Base-by-base conservation (phyloP, 768 basidiomycete species). In the Boletus eberwhitei region DNA sequence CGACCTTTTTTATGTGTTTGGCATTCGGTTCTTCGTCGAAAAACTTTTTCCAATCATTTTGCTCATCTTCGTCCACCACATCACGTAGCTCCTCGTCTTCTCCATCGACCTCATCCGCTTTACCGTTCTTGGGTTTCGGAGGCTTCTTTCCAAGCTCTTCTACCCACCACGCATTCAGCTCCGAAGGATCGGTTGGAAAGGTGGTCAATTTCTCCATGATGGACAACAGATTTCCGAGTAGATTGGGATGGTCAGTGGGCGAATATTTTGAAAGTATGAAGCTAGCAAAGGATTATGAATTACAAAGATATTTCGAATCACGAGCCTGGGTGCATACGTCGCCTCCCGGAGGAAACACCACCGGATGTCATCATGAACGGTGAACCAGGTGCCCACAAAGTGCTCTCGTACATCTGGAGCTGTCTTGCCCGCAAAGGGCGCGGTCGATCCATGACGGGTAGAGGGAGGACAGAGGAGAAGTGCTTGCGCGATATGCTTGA, bases 321-420 rank as follows among this genome's bases (percentile, higher is more conserved):
- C 39, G 37, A 53, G 19, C 17, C 44, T 21, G n/a, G 50, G 22
- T 19, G 34, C 81, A 54, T 69, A 88, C 91, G 77, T 81, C 51
- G 88, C 77, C 64, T 93, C 89, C 40, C 87, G 80, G 34, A 96
- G 78, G 74, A 93, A 93, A 74, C 88, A 90, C 89, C 89, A 95
- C 54, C 93, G 82, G 32, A 95, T 74, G 63, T 96, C 93, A 63
- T 92, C 88, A 66, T 89, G 65, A 13, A 88, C 82, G 59, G 83
- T 85, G 61, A 91, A 79, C 85, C 87, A 94, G 14, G 79, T 85
- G 44, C 80, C 79, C 50, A 85, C 73, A 62, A 93, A 91, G 12
- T 77, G 70, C 40, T 82, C 73, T 24, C 85, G 72, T 4, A 91
- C 83, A 53, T 88, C 86, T 5, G 75, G 50, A 51, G 86, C 80